phyloP scores from a whole-genome alignment of 2,329 filamentous ascomycete species.

The Colletotrichum musicola region DNA sequence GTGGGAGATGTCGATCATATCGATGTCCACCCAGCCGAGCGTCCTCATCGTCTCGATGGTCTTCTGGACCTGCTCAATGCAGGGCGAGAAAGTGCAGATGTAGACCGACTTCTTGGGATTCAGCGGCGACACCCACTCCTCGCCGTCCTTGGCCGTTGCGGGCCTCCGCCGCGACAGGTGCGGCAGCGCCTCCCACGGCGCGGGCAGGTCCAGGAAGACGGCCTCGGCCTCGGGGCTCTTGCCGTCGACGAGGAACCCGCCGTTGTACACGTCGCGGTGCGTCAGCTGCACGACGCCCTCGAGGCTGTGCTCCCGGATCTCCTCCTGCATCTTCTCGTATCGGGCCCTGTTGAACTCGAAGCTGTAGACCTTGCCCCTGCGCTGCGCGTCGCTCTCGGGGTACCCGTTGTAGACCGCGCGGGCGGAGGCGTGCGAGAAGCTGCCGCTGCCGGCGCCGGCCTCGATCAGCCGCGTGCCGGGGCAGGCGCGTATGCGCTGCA shows the following conservation, averaged over 20 bases:
- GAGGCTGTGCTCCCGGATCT: conserved; percentile 77
- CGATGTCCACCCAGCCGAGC: conserved; percentile 89
- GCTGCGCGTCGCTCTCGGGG: conserved; percentile 57
- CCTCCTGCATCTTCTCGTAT: conserved; percentile 75
- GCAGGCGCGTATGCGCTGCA: conserved; percentile 80
- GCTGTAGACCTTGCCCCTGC: conserved; percentile 80
- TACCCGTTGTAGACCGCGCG: conserved; percentile 83
- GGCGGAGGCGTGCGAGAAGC: conserved; percentile 84
- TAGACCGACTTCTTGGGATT: conserved; percentile 79
- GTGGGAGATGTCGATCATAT: conserved; percentile 91
- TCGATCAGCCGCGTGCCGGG: conserved; percentile 83
- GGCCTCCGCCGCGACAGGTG: conserved; percentile 74
- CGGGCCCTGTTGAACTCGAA: conserved; percentile 85
- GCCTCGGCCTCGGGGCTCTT: conserved; percentile 74
- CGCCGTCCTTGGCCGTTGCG: conserved; percentile 33
- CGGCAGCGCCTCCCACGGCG: conserved; percentile 83
- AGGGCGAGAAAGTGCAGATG: conserved; percentile 95
- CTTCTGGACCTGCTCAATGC: conserved; percentile 93
- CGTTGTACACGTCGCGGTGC: conserved; percentile 82
- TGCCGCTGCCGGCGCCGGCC: conserved; percentile 84
- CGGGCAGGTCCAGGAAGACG: conserved; percentile 84
- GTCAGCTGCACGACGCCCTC: conserved; percentile 77
- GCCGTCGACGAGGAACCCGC: conserved; percentile 76
- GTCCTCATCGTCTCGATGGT: conserved; percentile 85
- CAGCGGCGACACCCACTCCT: conserved; percentile 70